Evolutionary conservation across 2,329 filamentous ascomycete species (phyloP).

Genomic region (Penicillium fuscoglaucum): DNA sequence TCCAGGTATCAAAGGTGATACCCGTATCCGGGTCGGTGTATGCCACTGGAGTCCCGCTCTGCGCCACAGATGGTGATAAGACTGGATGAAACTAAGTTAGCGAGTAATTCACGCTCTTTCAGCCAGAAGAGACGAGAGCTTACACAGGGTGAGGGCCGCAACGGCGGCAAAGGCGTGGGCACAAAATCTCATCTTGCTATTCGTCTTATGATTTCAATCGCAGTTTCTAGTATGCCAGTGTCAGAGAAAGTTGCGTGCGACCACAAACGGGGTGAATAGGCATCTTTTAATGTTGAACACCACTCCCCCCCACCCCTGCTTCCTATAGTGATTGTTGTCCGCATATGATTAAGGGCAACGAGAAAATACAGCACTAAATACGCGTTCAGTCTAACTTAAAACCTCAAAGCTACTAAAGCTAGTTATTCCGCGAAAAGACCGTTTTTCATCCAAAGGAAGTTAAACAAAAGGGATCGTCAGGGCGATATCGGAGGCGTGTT

Average conservation of each 20-base stretch:
- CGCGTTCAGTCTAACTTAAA: not conserved
- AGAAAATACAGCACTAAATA: not conserved
- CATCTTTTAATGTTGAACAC: not conserved
- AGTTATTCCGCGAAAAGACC: not conserved
- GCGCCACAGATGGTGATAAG: not conserved
- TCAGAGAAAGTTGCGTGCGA: not conserved
- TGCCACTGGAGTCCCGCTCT: not conserved
- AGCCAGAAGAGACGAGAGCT: not conserved
- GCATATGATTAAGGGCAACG: not conserved
- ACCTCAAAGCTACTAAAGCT: not conserved
- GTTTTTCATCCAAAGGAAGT: not conserved
- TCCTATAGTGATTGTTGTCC: too few species aligned
- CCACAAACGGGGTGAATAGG: not conserved
- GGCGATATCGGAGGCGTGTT: not conserved
- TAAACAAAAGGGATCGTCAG: not conserved
- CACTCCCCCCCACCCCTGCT: too few species aligned
- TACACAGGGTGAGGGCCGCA: not conserved
- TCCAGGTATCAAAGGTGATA: not conserved
- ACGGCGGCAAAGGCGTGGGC: not conserved
- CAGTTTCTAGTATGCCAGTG: not conserved
- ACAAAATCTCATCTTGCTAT: not conserved
- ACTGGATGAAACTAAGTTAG: not conserved
- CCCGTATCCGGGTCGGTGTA: not conserved
- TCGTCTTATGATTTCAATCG: not conserved
- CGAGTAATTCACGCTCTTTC: not conserved